Percentiles rank a stretch among this genome's conserved stretches.
Conservation (phyloP, 2,329 filamentous ascomycete genomes). For the Paraconiothyrium sp. region DNA sequence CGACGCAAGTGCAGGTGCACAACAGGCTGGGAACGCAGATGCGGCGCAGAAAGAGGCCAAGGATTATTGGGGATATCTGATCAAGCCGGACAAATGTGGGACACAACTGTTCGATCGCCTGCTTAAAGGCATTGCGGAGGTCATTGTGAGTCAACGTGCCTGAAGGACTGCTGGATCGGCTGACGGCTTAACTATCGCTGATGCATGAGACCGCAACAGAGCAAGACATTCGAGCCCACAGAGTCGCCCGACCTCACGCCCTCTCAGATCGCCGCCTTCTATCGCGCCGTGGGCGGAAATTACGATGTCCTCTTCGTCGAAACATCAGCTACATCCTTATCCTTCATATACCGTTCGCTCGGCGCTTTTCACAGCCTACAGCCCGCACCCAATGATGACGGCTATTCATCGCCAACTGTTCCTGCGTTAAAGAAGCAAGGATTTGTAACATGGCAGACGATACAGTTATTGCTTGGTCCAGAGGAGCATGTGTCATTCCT, state of each 20-base stretch:
- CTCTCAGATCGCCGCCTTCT: slow-evolving; percentile 60
- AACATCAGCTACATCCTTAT: slow-evolving; percentile 77
- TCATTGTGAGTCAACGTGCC: slow-evolving; percentile 51
- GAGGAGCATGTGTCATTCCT: slow-evolving; percentile 88
- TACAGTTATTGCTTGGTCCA: slow-evolving; percentile 86
- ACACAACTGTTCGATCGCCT: slow-evolving; percentile 58
- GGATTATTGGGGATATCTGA: slow-evolving; percentile 62
- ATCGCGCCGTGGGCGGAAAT: slow-evolving; percentile 58
- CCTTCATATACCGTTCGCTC: slow-evolving; percentile 90
- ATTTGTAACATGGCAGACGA: slow-evolving; percentile 92
- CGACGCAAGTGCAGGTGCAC: slow-evolving; percentile 30
- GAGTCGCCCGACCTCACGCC: slow-evolving; percentile 59
- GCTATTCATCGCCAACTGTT: slow-evolving; percentile 78
- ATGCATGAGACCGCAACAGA: slow-evolving; percentile 40
- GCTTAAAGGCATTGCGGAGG: slow-evolving; percentile 57
- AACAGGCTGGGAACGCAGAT: slow-evolving; percentile 33
- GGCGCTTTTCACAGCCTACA: slow-evolving; percentile 91
- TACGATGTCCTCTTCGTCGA: slow-evolving; percentile 75
- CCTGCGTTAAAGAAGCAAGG: slow-evolving; percentile 85
- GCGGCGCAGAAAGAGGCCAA: slow-evolving; percentile 54
- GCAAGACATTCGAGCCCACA: slow-evolving; percentile 54
- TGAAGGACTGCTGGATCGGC: not conserved
- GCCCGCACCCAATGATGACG: slow-evolving; percentile 69
- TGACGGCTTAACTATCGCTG: slow-evolving; percentile 14
- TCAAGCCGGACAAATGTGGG: slow-evolving; percentile 62